A percentile compares a stretch with the other conserved stretches of the same genome.
phyloP scores from a whole-genome alignment of 495 filamentous ascomycete genomes.

The Astrocystis sublimbata region DNA sequence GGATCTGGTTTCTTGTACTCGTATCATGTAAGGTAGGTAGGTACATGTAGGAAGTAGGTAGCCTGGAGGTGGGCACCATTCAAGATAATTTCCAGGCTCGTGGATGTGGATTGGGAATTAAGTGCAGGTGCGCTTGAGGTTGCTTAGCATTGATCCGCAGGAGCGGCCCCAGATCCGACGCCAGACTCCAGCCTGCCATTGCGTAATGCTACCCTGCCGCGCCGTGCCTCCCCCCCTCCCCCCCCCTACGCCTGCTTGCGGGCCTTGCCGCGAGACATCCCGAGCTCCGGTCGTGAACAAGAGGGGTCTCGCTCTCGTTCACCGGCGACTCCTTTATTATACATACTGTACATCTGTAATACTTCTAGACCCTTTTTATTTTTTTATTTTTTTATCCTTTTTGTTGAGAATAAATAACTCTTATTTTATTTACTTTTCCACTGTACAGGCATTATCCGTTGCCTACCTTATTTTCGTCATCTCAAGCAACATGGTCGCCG shows the following conservation, averaged over 20 bases:
- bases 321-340: not conserved
- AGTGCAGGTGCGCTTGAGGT: not conserved
- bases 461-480: no score
- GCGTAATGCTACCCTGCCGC: conserved; percentile 3
- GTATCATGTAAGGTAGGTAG: no score
- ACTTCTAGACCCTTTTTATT: not conserved
- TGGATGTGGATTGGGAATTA: not conserved
- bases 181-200: not conserved
- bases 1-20: conserved; percentile 13
- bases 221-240: not conserved
- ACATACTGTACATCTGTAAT: conserved; percentile 6
- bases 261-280: not conserved
- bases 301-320: no score
- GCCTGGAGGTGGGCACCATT: not conserved
- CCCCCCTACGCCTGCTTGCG: not conserved
- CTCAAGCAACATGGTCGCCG: conserved; percentile 13
- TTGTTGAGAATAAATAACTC: not conserved
- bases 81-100: not conserved
- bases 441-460: no score
- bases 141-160: not conserved
- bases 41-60: no score
- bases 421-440: no score
- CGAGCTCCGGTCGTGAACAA: conserved; percentile 6
- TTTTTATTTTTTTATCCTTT: not conserved
- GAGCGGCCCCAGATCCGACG: not conserved